phyloP scores from a whole-genome alignment of 768 basidiomycete species.

The Rhodotorula sphaerocarpa region DNA sequence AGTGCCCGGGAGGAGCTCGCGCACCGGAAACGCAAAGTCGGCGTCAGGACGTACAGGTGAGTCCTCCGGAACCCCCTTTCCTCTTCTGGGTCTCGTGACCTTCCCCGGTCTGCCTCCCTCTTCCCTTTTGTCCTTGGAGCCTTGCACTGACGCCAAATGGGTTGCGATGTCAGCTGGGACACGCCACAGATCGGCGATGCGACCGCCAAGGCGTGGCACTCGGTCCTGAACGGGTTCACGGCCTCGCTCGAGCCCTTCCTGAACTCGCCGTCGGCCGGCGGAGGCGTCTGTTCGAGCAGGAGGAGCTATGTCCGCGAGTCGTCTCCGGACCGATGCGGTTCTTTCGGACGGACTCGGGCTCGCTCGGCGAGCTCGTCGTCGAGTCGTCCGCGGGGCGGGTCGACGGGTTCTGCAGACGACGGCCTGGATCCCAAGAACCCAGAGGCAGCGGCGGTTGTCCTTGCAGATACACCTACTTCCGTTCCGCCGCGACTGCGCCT shows the following conservation, averaged over 20 bases:
- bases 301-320: not conserved
- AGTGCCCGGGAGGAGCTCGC: conserved; percentile 1
- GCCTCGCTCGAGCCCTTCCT: conserved; percentile 18
- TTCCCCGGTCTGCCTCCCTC: not conserved
- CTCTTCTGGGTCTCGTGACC: no score
- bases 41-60: conserved; percentile 14
- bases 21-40: conserved; percentile 4
- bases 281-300: not conserved
- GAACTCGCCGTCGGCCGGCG: not conserved
- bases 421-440: not conserved
- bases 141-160: no score
- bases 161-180: not conserved
- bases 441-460: no score
- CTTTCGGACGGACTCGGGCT: not conserved
- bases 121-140: no score
- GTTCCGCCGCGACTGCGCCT: no score
- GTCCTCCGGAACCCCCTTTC: not conserved
- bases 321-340: not conserved
- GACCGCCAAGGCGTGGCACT: conserved; percentile 9
- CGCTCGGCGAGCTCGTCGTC: not conserved
- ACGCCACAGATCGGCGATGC: conserved; percentile 3
- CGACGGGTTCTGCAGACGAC: not conserved
- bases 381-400: not conserved
- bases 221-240: conserved; percentile 4
- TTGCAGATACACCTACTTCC: no score